Evolutionary conservation across 768 basidiomycete species (phyloP).

Genomic region (Coprinopsis sp.): DNA sequence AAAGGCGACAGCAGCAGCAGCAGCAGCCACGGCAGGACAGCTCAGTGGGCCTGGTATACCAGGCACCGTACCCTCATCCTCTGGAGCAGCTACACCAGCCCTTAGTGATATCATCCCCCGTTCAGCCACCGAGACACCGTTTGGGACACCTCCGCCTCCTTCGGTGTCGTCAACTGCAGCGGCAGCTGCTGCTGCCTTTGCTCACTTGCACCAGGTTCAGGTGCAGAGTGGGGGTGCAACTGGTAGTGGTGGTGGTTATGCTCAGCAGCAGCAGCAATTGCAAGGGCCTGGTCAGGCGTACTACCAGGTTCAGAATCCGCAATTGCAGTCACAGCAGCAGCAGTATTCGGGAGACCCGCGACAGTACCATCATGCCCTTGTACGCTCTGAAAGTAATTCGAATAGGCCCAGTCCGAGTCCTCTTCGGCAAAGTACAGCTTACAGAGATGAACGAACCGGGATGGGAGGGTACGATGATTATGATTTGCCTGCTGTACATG

Average conservation of each 20-base stretch:
- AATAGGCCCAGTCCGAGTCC: constrained; percentile 38
- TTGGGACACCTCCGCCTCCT: constrained; percentile 9
- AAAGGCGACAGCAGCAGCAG: background rate
- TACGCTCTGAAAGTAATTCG: constrained; percentile 2
- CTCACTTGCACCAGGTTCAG: constrained; percentile 6
- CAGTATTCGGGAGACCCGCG: background rate
- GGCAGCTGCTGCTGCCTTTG: constrained; percentile 5
- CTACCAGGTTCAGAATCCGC: too few species aligned
- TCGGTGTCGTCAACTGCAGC: constrained; percentile 9
- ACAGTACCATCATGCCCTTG: constrained; percentile 8
- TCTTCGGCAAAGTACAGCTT: constrained; percentile 40
- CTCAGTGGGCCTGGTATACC: background rate
- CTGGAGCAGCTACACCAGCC: background rate
- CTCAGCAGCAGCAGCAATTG: too few species aligned
- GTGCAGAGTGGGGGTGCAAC: too few species aligned
- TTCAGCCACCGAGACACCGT: constrained; percentile 11
- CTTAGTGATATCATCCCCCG: constrained; percentile 12
- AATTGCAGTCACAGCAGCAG: constrained; percentile 7
- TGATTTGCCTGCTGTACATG: background rate
- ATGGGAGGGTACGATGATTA: background rate
- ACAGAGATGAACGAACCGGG: constrained; percentile 8
- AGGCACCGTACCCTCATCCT: constrained; percentile 12
- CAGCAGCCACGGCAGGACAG: constrained; percentile 1
- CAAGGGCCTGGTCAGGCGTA: too few species aligned
- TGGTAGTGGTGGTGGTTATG: too few species aligned